Evolutionary conservation across 495 filamentous ascomycete genomes (phyloP).

Genomic region (Chlorociboria aeruginascens): DNA sequence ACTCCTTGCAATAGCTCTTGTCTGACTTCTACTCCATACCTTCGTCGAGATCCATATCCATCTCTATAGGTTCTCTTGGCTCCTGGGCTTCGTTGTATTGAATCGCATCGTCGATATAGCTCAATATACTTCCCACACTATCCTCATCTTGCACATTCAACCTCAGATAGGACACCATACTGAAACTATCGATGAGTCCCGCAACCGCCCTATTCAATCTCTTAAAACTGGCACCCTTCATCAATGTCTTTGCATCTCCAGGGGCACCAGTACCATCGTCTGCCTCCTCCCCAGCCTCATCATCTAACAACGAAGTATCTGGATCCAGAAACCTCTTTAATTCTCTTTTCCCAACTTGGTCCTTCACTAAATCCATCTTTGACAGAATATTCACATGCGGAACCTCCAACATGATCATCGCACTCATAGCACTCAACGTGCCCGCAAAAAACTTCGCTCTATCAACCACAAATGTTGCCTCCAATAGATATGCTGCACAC

Average conservation of each 20-base stretch:
- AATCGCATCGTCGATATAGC: conserved; percentile 93
- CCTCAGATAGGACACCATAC: conserved; percentile 91
- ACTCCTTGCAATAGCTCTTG: not conserved
- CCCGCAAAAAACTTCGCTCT: conserved; percentile 95
- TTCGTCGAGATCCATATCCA: conserved; percentile 46
- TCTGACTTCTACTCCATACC: conserved; percentile 5
- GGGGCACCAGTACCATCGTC: conserved; percentile 24
- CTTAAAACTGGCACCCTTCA: conserved; percentile 69
- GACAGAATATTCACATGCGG: conserved; percentile 89
- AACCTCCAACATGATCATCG: conserved; percentile 95
- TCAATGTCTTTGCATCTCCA: conserved; percentile 47
- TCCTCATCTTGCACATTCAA: conserved; percentile 88
- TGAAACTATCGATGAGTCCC: conserved; percentile 86
- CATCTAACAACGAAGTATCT: conserved; percentile 64
- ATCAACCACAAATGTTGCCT: conserved; percentile 90
- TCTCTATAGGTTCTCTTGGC: conserved; percentile 69
- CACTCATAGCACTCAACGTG: conserved; percentile 90
- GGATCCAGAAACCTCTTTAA: conserved; percentile 80
- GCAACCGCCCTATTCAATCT: conserved; percentile 76
- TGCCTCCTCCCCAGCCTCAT: conserved; percentile 41
- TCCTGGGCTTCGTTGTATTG: conserved; percentile 96
- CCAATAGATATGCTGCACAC: conserved; percentile 91
- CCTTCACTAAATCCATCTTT: conserved; percentile 94
- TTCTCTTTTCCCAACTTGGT: conserved; percentile 68
- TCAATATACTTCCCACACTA: conserved; percentile 79